These are phyloP conservation scores for Leonotis leonurus DNA, from an alignment of 257 asterid genomes.

Conservation along the genomic window DNA sequence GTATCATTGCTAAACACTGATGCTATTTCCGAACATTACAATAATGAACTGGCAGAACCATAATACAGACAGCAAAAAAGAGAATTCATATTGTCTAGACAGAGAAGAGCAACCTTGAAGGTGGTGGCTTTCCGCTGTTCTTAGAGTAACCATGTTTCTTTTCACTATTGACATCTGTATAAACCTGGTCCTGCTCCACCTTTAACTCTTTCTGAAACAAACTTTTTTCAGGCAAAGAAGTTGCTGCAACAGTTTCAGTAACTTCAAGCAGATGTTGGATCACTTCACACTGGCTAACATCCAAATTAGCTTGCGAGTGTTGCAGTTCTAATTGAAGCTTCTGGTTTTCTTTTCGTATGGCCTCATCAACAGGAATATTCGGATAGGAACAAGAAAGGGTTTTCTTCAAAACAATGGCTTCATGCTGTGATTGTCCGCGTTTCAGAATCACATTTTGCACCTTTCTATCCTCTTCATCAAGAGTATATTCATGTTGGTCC, in stretches of 20 bases:
- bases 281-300: conserved; percentile 77
- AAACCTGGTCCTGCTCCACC: conserved; percentile 39
- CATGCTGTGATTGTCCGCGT: conserved; percentile 63
- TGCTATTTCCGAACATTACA: conserved; percentile 76
- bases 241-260: conserved; percentile 71
- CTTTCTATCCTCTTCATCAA: conserved; percentile 73
- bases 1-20: too few species aligned
- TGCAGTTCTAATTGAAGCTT: conserved; percentile 83
- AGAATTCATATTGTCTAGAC: neutral
- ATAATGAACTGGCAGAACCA: neutral
- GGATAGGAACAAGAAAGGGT: conserved; percentile 85
- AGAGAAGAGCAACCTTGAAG: conserved; percentile 55
- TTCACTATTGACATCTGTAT: conserved; percentile 31
- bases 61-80: neutral
- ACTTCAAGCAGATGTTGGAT: conserved; percentile 88
- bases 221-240: conserved; percentile 40
- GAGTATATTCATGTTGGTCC: conserved; percentile 72
- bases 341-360: conserved; percentile 64
- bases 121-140: conserved; percentile 37
- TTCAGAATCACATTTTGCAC: conserved; percentile 70
- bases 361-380: conserved; percentile 57
- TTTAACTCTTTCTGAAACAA: conserved; percentile 35
- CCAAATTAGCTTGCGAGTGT: conserved; percentile 73
- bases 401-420: conserved; percentile 61
- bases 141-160: conserved; percentile 28